Conservation (phyloP, 176 grass and related monocot species). For the Olyra latifolia region DNA sequence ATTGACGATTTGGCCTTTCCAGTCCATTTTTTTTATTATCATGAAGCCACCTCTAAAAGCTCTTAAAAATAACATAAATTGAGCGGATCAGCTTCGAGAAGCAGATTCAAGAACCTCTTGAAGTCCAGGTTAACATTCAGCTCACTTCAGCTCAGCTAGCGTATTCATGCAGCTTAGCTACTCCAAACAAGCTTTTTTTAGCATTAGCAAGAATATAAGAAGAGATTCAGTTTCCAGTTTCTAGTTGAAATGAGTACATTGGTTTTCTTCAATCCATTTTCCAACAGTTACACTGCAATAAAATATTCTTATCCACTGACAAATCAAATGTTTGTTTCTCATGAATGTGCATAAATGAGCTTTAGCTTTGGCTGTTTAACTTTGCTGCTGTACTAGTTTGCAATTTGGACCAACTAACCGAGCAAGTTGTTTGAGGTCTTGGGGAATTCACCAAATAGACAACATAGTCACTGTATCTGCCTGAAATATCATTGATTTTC, state of each 20-base stretch:
- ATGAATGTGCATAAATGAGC: not conserved
- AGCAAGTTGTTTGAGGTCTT: not conserved
- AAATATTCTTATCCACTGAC: not conserved
- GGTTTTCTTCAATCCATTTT: constrained; percentile 14
- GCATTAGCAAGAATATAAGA: not conserved
- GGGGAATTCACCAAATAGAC: not conserved
- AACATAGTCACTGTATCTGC: not conserved
- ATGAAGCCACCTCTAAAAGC: too few species aligned
- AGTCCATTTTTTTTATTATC: too few species aligned
- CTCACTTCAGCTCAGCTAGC: too few species aligned
- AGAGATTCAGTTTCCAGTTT: not conserved
- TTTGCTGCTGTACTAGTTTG: not conserved
- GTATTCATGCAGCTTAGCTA: too few species aligned
- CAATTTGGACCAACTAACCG: constrained; percentile 2
- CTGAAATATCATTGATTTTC: constrained; percentile 30
- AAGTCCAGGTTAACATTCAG: too few species aligned
- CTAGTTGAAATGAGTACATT: not conserved
- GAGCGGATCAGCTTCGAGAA: too few species aligned
- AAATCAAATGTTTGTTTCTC: constrained; percentile 17
- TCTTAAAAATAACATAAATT: too few species aligned
- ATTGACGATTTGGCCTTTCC: too few species aligned
- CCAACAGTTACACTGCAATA: not conserved
- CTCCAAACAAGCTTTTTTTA: too few species aligned
- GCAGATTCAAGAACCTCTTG: too few species aligned
- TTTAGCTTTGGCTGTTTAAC: not conserved